Evolutionary conservation across 164 flowering plant species (phyloP).

Genomic region (Malania oleifera): DNA sequence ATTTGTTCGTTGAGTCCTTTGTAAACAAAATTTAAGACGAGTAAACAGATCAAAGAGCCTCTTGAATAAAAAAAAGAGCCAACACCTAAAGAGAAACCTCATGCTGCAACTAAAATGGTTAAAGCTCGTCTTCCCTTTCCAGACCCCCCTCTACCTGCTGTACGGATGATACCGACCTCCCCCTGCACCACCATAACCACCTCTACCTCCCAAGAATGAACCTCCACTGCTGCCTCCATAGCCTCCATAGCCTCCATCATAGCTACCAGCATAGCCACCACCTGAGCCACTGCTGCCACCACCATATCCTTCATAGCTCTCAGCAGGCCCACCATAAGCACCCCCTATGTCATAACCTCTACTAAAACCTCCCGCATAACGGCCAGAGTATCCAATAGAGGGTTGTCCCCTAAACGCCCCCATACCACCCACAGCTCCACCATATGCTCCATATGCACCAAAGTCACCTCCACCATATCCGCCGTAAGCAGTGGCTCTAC

Average conservation of each 20-base stretch:
- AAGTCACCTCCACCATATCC: conserved; percentile 52
- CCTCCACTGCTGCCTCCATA: conserved; percentile 35
- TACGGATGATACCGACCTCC: conserved; percentile 34
- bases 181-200: conserved; percentile 39
- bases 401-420: conserved; percentile 65
- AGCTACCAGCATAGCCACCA: too few relatives aligned
- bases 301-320: conserved; percentile 51
- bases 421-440: conserved; percentile 33
- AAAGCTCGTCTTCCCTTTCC: too few relatives aligned
- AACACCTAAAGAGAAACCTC: too few relatives aligned
- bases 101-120: too few relatives aligned
- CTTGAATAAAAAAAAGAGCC: too few relatives aligned
- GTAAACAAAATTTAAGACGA: too few relatives aligned
- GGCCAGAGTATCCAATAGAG: conserved; percentile 53
- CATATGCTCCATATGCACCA: conserved; percentile 66
- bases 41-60: too few relatives aligned
- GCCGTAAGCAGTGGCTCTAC: conserved; percentile 50
- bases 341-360: conserved; percentile 57
- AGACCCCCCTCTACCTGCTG: conserved; percentile 56
- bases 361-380: conserved; percentile 54
- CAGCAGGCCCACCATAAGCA: conserved; percentile 57
- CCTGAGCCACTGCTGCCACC: conserved; percentile 9
- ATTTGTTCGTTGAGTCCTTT: too few relatives aligned
- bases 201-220: conserved; percentile 35
- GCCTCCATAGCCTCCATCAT: conserved; percentile 12